A percentile compares a stretch with the other conserved stretches of the same genome.
Conservation (phyloP, 345 rosid genomes). For the Laguncularia racemosa region DNA sequence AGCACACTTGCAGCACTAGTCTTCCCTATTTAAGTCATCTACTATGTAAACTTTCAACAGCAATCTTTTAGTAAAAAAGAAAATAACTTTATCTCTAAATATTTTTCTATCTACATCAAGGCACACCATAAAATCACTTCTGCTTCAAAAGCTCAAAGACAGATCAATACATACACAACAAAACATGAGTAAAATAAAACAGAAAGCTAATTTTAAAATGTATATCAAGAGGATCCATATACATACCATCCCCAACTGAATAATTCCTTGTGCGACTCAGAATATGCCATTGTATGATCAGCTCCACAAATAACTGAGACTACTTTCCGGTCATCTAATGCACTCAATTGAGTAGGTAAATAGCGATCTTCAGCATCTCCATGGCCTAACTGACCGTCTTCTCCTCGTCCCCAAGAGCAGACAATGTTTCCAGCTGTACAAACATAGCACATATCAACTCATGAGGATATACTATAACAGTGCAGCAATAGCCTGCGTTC, state of each 20-base stretch:
- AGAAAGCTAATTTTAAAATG: not conserved
- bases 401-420: constrained; percentile 98
- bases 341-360: constrained; percentile 68
- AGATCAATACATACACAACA: not conserved
- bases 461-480: too few relatives aligned
- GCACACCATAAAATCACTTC: too few relatives aligned
- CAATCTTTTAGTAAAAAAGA: too few relatives aligned
- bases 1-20: too few relatives aligned
- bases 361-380: constrained; percentile 93
- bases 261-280: constrained; percentile 50
- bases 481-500: too few relatives aligned
- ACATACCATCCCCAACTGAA: constrained; percentile 86
- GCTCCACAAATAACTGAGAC: constrained; percentile 84
- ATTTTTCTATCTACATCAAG: too few relatives aligned
- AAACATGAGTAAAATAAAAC: not conserved
- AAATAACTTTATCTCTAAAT: too few relatives aligned
- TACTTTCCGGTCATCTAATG: constrained; percentile 54
- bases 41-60: too few relatives aligned
- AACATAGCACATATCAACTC: constrained; percentile 4
- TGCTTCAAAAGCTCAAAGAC: too few relatives aligned
- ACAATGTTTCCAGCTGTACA: constrained; percentile 76
- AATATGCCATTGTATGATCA: constrained; percentile 85
- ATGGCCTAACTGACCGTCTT: constrained; percentile 96
- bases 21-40: too few relatives aligned
- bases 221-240: not conserved